Evolutionary conservation across 257 asterid species (phyloP), one percentile per base, ranked within the genome.

Genomic region (Solanum chiquidenum): DNA sequence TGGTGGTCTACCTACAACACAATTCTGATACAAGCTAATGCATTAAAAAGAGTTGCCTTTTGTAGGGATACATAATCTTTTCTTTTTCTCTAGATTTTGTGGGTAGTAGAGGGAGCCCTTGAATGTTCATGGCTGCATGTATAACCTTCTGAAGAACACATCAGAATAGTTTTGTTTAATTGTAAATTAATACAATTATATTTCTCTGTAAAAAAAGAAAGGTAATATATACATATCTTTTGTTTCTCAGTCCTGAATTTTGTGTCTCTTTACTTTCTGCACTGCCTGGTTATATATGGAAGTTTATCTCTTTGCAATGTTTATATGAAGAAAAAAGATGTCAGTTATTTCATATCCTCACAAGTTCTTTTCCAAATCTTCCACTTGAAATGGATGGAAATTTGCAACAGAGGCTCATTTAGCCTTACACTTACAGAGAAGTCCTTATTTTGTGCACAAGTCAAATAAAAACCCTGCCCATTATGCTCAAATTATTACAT

Each of bases 131-230:
- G 44, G 64, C 86, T 49, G 42, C 86, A 49, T 82, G 86, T 49
- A 82, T 82, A 29, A 49, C 86, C 86, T 82, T 82, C 49, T 71
- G 71, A 9, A 49, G 83, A 71, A 46, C 76, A 44, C 72, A 46
- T 86, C 66, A 46, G 23, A 85, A 85, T 85, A 40, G 66, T 73
- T 86, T 33, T 71, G 40, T 86, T 86, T 86, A 86, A 86, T 29
- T 86, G 88, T 86, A 86, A 44, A 71, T 31, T 49, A 71, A 75
- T 75, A 86, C 68, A 71, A 86, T 86, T 86, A 68, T 86, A 46
- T 42, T 86, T 86, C 69, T 46, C 44, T 49, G 86, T 49, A 49
- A 71, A 44, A 68, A 42, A 68, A 27, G 68, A 68, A 85, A 86
- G 69, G 71, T 46, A 21, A 21, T 25, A 31, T 25, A 84, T 71